Evolutionary conservation across 2,329 filamentous ascomycete species (phyloP).

Genomic region (Fusarium compactum): DNA sequence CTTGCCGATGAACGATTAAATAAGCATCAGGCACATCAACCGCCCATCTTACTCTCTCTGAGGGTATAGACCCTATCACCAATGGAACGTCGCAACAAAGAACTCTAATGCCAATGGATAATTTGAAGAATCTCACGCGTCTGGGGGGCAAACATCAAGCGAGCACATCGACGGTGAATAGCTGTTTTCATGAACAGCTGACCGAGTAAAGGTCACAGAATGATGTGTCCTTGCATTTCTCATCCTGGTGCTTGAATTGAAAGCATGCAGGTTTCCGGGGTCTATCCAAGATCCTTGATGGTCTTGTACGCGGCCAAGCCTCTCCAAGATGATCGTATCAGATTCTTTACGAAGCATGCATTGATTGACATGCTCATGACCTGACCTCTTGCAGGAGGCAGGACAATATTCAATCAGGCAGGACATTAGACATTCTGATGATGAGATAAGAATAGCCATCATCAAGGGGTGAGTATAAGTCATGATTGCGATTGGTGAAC

Average conservation of each 20-base stretch:
- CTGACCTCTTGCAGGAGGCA: neutral
- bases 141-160: neutral
- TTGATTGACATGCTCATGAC: neutral
- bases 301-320: conserved; percentile 8
- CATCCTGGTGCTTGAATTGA: conserved; percentile 2
- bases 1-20: conserved; percentile 20
- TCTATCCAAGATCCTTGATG: conserved; percentile 24
- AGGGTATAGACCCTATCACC: neutral
- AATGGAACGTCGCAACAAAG: conserved; percentile 20
- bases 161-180: neutral
- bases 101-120: neutral
- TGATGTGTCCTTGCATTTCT: conserved; percentile 8
- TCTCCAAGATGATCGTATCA: conserved; percentile 10
- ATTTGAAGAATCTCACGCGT: neutral
- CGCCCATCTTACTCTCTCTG: neutral
- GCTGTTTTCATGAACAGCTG: neutral
- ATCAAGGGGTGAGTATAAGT: conserved; percentile 5
- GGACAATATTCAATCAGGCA: neutral
- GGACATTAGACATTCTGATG: neutral
- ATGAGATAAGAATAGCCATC: conserved; percentile 20
- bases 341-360: conserved; percentile 6
- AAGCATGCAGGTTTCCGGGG: conserved; percentile 32
- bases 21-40: conserved; percentile 3
- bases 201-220: conserved; percentile 21
- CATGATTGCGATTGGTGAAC: conserved; percentile 19